Evolutionary conservation across 1,284 basidiomycete genomes (phyloP), one percentile per base, ranked within the genome.

Genomic region (Laetiporus sulphureus): DNA sequence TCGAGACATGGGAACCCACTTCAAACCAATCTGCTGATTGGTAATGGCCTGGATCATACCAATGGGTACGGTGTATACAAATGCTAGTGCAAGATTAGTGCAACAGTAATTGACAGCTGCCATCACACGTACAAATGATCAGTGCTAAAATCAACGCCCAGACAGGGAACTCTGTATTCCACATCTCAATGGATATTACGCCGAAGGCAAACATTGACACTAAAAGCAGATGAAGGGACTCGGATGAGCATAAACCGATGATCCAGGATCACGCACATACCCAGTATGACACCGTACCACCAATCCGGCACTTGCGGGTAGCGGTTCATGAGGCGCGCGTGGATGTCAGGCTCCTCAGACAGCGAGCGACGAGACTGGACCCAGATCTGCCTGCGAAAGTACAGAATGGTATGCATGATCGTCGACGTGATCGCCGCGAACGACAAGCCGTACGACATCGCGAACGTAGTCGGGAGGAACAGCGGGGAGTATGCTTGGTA

Each of bases 141-240:
- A 74, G 50, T 4, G 65, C 55, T 11, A 75, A 57, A 4, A 77
- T 50, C 30, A 76, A 62, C 25, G 69, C 73, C 75, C 79, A 85
- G n/a, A 83, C 73, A 1, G 78, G 77, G 62, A 83, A 71, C 34
- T 77, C 69, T 0, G 83, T 79, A 20, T 73, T 67, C 75, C 78
- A 87, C 3, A 81, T 69, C 55, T 83, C 76, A 27, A 91, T 77
- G 34, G 74, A 72, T n/a, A 84, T 57, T 44, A 88, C 75, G 3
- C 77, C 78, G 31, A 90, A 71, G 0, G 72, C 64, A 54, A 79
- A 79, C 50, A 72, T 73, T 36, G 68, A 45, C 35, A 60, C 75
- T 63, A 41, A 32, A 10, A 22, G 4, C 16, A 22, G 21, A 0
- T 12, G 2, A 13, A n/a, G 19, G 16, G 16, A 12, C 11, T n/a